Base-by-base conservation (phyloP, 2,329 filamentous ascomycete genomes). In the Fusarium lateritium region DNA sequence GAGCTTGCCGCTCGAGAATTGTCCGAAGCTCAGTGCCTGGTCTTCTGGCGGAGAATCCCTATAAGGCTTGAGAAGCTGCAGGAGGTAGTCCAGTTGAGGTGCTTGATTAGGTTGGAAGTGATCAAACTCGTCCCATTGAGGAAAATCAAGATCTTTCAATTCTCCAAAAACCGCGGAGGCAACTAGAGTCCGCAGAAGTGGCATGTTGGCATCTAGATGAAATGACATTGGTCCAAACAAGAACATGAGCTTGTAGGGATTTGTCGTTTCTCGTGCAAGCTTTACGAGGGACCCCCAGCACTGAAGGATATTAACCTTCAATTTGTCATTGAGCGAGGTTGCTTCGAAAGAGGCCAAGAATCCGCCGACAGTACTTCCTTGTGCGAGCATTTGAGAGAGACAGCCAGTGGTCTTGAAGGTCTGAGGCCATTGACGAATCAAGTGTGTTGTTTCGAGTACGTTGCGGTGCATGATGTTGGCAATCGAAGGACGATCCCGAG, bases 1-100 rank as follows among this genome's bases (percentile, higher is more conserved):
- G 34, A 73, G 61, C 28, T 75, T 75, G 6, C 67, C 65, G 19
- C 70, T 74, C 5, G 67, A 61, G 36, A 71, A 73, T 31, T 71
- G 55, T 7, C 59, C 69, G 6, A 75, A 28, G 7, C 28, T 26
- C 10, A 42, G 36, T 22, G 45, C 51, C 5, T 59, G 62, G 21
- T 67, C 50, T 3, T 65, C 46, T 3, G 61, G 63, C 1, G 38
- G 38, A 4, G 67, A 42, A 6, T 52, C 54, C 39, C 58, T 40
- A 49, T 74, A 74, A 2, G 67, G 70, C 9, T 71, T 69, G n/a
- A 74, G 47, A 14, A 75, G 36, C 10, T 57, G 53, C 3, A 73
- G 51, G 3, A 75, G 28, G 5, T 59, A 66, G 9, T 69, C 67
- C 14, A 71, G 11, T 11, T 68, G 65, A 2, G 73, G 72, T 31